phyloP scores from a whole-genome alignment of 2,329 filamentous ascomycete genomes.

The Pseudocercospora fuligena region DNA sequence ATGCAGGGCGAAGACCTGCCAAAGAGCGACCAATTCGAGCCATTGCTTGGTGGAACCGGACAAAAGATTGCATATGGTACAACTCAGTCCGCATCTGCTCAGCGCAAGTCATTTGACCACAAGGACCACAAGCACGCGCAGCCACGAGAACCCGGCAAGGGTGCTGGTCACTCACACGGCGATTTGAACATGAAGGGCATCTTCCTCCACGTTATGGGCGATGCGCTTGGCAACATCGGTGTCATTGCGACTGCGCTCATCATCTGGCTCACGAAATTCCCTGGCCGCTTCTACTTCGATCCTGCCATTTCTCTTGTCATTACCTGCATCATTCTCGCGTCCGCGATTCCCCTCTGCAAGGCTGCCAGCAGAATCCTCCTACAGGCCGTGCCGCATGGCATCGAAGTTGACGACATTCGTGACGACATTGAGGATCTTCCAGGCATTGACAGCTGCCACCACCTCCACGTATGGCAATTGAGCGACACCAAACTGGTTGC shows the following conservation, averaged over 20 bases:
- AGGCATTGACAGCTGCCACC: conserved; percentile 88
- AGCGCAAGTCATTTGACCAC: conserved; percentile 43
- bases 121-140: conserved; percentile 77
- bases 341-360: conserved; percentile 77
- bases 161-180: conserved; percentile 75
- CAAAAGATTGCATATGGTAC: conserved; percentile 39
- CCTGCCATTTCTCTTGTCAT: conserved; percentile 93
- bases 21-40: conserved; percentile 21
- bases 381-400: conserved; percentile 88
- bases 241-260: conserved; percentile 82
- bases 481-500: conserved; percentile 94
- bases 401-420: conserved; percentile 87
- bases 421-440: conserved; percentile 86
- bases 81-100: conserved; percentile 21
- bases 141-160: conserved; percentile 63
- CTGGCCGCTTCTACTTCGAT: conserved; percentile 85
- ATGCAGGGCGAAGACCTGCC: conserved; percentile 42
- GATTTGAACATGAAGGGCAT: conserved; percentile 93
- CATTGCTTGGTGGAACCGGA: conserved; percentile 38
- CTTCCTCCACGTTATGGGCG: conserved; percentile 74
- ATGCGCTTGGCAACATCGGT: conserved; percentile 84
- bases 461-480: conserved; percentile 97
- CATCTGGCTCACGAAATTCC: conserved; percentile 88
- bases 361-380: conserved; percentile 86
- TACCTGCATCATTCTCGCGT: conserved; percentile 74